Percentiles rank a stretch among this genome's conserved stretches.
These are phyloP conservation scores for Eutypella sp. DNA, from an alignment of 2,329 filamentous ascomycete species.

Conservation along the genomic window DNA sequence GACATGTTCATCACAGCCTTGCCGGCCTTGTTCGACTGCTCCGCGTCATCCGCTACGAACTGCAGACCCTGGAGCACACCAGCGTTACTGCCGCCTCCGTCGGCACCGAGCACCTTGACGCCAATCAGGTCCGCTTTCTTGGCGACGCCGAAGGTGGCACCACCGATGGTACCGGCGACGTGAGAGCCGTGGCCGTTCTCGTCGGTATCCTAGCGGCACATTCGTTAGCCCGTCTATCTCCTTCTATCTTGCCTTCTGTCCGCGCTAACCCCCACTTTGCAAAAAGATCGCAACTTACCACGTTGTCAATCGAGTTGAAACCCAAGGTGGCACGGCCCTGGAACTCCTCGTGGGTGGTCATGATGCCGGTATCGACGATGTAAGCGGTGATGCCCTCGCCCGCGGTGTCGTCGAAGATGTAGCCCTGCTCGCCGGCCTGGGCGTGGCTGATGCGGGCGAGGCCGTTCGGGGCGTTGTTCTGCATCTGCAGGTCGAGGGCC, in stretches of 20 bases:
- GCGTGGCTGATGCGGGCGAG: conserved; percentile 49
- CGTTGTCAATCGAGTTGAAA: conserved; percentile 45
- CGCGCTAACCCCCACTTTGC: too few relatives aligned
- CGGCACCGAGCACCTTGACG: conserved; percentile 56
- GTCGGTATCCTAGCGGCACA: conserved; percentile 38
- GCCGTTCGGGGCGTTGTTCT: conserved; percentile 49
- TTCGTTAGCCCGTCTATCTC: conserved; percentile 11
- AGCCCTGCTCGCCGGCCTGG: conserved; percentile 29
- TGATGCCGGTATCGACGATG: conserved; percentile 62
- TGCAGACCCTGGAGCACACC: conserved; percentile 56
- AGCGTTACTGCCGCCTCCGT: conserved; percentile 43
- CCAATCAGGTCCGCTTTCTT: conserved; percentile 51
- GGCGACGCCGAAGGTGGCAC: conserved; percentile 57
- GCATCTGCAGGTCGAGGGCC: conserved; percentile 38
- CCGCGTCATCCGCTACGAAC: conserved; percentile 46
- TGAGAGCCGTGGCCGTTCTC: conserved; percentile 61
- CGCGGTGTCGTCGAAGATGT: conserved; percentile 48
- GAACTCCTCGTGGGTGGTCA: conserved; percentile 50
- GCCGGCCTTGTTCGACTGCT: conserved; percentile 35
- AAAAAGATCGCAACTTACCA: too few relatives aligned
- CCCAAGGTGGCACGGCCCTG: conserved; percentile 49
- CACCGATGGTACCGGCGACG: conserved; percentile 58
- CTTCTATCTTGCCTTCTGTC: not conserved
- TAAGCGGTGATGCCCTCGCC: conserved; percentile 56
- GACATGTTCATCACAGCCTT: conserved; percentile 62